phyloP scores from a whole-genome alignment of 176 grass and related monocot genomes.

The Oropetium thomaeum region DNA sequence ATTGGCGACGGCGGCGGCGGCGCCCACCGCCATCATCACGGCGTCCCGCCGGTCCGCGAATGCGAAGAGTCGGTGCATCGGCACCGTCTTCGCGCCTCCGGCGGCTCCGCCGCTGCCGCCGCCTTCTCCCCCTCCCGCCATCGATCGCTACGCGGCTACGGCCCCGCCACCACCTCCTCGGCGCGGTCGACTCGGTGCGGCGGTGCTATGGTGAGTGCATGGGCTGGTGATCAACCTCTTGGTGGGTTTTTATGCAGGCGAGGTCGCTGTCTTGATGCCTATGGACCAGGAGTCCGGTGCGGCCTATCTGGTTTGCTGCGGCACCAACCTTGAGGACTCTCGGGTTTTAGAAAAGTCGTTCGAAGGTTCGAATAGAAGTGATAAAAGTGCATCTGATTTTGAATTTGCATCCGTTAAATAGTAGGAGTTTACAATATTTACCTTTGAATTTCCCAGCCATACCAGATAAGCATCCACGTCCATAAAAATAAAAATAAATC shows the following conservation, averaged over 20 bases:
- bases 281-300: not conserved
- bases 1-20: constrained; percentile 21
- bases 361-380: not conserved
- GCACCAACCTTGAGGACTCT: not conserved
- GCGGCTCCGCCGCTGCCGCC: not conserved
- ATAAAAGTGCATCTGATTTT: not conserved
- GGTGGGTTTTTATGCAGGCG: not conserved
- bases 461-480: not conserved
- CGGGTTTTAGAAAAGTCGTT: not conserved
- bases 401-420: not conserved
- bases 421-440: not conserved
- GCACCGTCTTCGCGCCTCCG: not conserved
- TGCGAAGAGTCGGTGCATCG: constrained; percentile 31
- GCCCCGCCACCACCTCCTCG: not conserved
- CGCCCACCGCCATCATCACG: constrained; percentile 32
- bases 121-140: not conserved
- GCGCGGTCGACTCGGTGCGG: not conserved
- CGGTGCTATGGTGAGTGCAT: not conserved
- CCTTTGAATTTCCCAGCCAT: not conserved
- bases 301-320: not conserved
- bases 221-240: not conserved
- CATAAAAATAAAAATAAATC: not conserved
- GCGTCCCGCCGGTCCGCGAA: constrained; percentile 37
- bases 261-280: not conserved
- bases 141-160: not conserved